Evolutionary conservation across 148 eudicot species (phyloP).

Genomic region (Vaccinium corymbosum): DNA sequence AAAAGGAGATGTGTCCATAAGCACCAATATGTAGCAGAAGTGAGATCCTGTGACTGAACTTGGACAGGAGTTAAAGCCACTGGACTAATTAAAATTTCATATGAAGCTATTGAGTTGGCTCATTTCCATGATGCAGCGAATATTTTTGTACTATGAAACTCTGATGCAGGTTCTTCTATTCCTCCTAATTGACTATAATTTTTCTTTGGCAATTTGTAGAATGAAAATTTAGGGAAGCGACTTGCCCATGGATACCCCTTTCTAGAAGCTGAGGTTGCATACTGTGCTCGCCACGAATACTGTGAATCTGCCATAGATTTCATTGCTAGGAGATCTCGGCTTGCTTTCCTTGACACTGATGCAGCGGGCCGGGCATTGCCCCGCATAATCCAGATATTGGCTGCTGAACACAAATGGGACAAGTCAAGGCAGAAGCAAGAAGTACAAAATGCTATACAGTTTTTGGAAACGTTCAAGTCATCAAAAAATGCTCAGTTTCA

Average conservation of each 20-base stretch:
- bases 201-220: conserved; percentile 27
- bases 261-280: conserved; percentile 97
- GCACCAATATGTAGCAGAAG: neutral
- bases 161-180: neutral
- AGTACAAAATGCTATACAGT: conserved; percentile 48
- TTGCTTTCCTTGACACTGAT: conserved; percentile 97
- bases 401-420: conserved; percentile 86
- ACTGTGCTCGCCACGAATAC: conserved; percentile 89
- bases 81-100: neutral
- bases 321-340: conserved; percentile 85
- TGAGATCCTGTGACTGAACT: neutral
- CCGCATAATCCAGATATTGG: conserved; percentile 70
- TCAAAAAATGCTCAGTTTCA: conserved; percentile 89
- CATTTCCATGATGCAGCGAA: neutral
- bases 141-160: neutral
- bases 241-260: conserved; percentile 97
- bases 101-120: neutral
- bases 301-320: conserved; percentile 94
- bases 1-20: neutral
- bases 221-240: conserved; percentile 92
- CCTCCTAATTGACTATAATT: neutral
- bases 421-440: conserved; percentile 68
- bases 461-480: conserved; percentile 86
- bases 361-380: conserved; percentile 82
- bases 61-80: neutral